phyloP scores from a whole-genome alignment of 75 land plant species.

The Selaginella moellendorffii region DNA sequence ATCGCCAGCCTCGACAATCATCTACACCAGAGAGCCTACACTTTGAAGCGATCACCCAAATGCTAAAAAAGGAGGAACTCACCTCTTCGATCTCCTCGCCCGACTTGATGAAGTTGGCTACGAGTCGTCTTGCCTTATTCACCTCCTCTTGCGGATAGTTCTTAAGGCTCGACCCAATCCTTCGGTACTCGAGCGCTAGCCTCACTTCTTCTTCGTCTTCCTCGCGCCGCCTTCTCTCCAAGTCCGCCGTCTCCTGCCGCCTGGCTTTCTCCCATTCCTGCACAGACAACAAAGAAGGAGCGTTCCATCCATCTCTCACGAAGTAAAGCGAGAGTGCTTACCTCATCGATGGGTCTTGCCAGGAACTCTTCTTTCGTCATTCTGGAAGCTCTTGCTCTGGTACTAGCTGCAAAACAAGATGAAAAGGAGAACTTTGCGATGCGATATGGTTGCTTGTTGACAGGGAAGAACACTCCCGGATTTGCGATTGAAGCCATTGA shows the following conservation, averaged over 20 bases:
- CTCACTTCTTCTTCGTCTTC: conserved; percentile 63
- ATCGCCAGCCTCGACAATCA: conserved; percentile 87
- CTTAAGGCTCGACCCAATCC: conserved; percentile 54
- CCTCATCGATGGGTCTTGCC: neutral
- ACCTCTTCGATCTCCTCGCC: conserved; percentile 92
- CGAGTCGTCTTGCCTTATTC: conserved; percentile 43
- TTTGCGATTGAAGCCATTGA: neutral
- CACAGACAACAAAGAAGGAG: too few relatives aligned
- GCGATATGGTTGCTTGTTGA: neutral
- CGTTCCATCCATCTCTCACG: neutral
- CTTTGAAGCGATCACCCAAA: neutral
- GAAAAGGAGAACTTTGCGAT: neutral
- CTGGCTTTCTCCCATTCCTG: conserved; percentile 91
- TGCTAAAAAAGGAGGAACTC: neutral
- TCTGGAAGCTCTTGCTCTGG: neutral
- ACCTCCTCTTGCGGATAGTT: conserved; percentile 70
- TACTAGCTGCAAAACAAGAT: neutral
- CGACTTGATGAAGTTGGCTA: conserved; percentile 64
- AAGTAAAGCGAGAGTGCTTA: neutral
- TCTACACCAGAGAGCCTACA: conserved; percentile 28
- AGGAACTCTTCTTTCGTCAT: neutral
- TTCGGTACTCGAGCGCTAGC: conserved; percentile 53
- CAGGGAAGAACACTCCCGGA: neutral
- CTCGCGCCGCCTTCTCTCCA: conserved; percentile 28
- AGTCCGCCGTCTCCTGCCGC: conserved; percentile 57